phyloP scores from a whole-genome alignment of 2,329 filamentous ascomycete genomes.

The Metarhizium rileyi region DNA sequence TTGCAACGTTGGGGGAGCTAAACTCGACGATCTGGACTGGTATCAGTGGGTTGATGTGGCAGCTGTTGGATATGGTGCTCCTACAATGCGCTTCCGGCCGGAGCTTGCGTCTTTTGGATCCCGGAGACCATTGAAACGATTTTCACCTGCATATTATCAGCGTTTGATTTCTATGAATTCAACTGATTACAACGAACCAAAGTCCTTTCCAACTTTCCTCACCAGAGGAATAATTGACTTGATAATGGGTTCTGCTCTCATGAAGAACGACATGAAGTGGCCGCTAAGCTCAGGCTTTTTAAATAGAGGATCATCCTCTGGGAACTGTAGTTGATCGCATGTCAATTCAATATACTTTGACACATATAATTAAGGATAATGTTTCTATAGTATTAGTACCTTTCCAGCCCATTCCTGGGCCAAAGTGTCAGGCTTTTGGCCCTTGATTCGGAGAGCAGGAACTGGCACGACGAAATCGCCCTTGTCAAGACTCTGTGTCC shows the following conservation, averaged over 20 bases:
- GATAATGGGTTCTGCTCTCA: slow-evolving; percentile 59
- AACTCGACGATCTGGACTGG: slow-evolving; percentile 57
- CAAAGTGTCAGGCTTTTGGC: slow-evolving; percentile 53
- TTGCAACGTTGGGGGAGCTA: slow-evolving; percentile 78
- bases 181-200: slow-evolving; percentile 13
- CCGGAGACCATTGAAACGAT: slow-evolving; percentile 47
- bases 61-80: background rate
- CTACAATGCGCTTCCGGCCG: slow-evolving; percentile 49
- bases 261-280: slow-evolving; percentile 70
- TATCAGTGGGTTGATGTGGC: background rate
- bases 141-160: slow-evolving; percentile 42
- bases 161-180: background rate
- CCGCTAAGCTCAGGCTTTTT: slow-evolving; percentile 58
- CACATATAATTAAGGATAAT: background rate
- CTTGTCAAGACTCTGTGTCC: slow-evolving; percentile 72
- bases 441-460: slow-evolving; percentile 70
- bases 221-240: slow-evolving; percentile 61
- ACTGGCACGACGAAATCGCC: slow-evolving; percentile 72
- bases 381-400: slow-evolving; percentile 27
- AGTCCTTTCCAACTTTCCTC: slow-evolving; percentile 49
- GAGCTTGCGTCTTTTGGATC: slow-evolving; percentile 51
- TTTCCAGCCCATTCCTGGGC: slow-evolving; percentile 52
- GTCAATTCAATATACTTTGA: background rate
- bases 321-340: slow-evolving; percentile 41
- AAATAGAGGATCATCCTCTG: slow-evolving; percentile 63